phyloP scores from a whole-genome alignment of 2,329 filamentous ascomycete species.

The Botrytis cinerea region DNA sequence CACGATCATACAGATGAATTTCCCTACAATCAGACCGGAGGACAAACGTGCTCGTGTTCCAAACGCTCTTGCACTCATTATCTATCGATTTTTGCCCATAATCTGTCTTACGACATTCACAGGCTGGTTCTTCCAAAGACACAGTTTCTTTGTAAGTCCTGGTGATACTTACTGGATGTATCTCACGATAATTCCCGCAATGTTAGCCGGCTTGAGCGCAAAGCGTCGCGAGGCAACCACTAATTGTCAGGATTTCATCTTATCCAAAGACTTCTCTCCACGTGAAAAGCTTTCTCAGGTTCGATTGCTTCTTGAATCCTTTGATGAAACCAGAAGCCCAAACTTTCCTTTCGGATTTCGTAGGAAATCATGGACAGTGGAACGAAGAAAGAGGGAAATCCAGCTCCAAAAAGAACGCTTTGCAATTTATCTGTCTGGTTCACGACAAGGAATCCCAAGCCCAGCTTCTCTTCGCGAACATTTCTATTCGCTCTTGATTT shows the following conservation, averaged over 20 bases:
- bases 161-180: accelerated
- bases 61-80: not conserved
- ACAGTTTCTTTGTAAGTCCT: accelerated
- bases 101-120: not conserved
- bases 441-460: not conserved
- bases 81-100: not conserved
- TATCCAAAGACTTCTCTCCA: not conserved
- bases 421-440: not conserved
- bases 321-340: not conserved
- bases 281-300: not conserved
- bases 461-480: accelerated
- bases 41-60: not conserved
- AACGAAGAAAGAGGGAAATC: not conserved
- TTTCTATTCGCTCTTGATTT: accelerated
- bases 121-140: no score
- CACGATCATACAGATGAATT: not conserved
- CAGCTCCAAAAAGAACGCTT: not conserved
- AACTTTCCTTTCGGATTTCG: not conserved
- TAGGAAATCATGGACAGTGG: not conserved
- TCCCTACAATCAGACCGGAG: not conserved
- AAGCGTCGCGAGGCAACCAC: no score
- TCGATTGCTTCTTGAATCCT: not conserved
- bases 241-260: not conserved
- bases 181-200: accelerated
- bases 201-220: accelerated